phyloP scores from a whole-genome alignment of 495 filamentous ascomycete genomes.

The Aspergillus wentii region DNA sequence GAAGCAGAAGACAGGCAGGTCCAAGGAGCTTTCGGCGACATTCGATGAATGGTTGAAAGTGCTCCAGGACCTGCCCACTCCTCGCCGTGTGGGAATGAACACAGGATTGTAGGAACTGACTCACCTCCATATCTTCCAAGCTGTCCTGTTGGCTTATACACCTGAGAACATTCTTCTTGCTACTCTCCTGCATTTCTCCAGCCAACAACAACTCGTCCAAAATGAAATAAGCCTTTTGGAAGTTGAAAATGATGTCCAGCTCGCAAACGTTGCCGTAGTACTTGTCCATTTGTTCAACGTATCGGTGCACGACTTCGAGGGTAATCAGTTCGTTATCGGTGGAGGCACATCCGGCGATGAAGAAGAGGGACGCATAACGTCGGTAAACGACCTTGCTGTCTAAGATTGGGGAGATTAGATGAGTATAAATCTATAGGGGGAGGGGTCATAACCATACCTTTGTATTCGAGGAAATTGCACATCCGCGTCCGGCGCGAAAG shows the following conservation, averaged over 20 bases:
- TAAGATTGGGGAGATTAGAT: slow-evolving; percentile 27
- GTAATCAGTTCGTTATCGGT: slow-evolving; percentile 98
- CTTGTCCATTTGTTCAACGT: slow-evolving; percentile 99
- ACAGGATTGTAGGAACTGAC: slow-evolving; percentile 28
- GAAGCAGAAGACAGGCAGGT: too few relatives aligned
- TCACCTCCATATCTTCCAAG: slow-evolving; percentile 95
- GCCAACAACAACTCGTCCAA: slow-evolving; percentile 93
- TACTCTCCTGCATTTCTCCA: slow-evolving; percentile 97
- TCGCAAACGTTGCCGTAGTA: slow-evolving; percentile 99
- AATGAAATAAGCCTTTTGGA: slow-evolving; percentile 99
- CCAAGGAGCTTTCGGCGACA: too few relatives aligned
- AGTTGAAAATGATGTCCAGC: slow-evolving; percentile 99
- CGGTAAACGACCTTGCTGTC: slow-evolving; percentile 98
- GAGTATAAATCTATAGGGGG: too few relatives aligned
- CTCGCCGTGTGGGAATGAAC: slow-evolving; percentile 2
- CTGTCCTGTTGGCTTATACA: slow-evolving; percentile 94
- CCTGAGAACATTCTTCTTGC: slow-evolving; percentile 95
- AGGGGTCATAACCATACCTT: slow-evolving; percentile 53
- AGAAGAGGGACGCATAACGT: slow-evolving; percentile 97
- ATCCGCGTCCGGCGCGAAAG: slow-evolving; percentile 92
- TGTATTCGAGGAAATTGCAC: slow-evolving; percentile 99
- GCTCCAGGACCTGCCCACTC: too few relatives aligned
- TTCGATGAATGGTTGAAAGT: too few relatives aligned
- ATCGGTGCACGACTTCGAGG: slow-evolving; percentile 96
- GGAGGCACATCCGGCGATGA: slow-evolving; percentile 93